phyloP scores from a whole-genome alignment of 2,329 filamentous ascomycete species.

The Claviceps quebecensis region DNA sequence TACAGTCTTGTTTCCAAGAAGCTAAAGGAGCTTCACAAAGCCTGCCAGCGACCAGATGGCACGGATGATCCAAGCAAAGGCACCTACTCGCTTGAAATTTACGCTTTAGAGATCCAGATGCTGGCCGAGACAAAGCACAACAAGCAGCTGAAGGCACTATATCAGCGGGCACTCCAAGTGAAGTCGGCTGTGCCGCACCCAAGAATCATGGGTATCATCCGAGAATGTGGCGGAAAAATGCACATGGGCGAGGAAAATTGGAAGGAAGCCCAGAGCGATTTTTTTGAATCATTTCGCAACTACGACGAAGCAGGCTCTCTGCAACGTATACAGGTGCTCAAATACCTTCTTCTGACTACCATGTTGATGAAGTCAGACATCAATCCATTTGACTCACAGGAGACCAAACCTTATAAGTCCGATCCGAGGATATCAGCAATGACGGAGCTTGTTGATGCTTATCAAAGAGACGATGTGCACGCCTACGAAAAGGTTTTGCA shows the following conservation, averaged over 20 bases:
- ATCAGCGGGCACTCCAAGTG: slow-evolving; percentile 81
- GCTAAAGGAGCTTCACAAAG: slow-evolving; percentile 73
- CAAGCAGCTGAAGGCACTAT: slow-evolving; percentile 86
- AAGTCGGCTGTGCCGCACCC: slow-evolving; percentile 96
- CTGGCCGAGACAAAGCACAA: slow-evolving; percentile 94
- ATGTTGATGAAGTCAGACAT: slow-evolving; percentile 99
- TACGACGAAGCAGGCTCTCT: slow-evolving; percentile 96
- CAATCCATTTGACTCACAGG: slow-evolving; percentile 96
- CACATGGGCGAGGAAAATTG: slow-evolving; percentile 99
- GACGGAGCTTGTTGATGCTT: slow-evolving; percentile 93
- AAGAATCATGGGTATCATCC: slow-evolving; percentile 98
- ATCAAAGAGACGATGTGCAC: slow-evolving; percentile 89
- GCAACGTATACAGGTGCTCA: slow-evolving; percentile 91
- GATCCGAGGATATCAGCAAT: slow-evolving; percentile 92
- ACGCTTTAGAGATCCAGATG: slow-evolving; percentile 97
- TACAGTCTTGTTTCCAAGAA: slow-evolving; percentile 70
- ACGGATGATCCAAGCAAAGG: slow-evolving; percentile 87
- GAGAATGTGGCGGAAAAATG: slow-evolving; percentile 98
- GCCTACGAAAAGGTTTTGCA: slow-evolving; percentile 78
- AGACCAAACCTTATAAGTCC: slow-evolving; percentile 95
- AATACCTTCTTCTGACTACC: slow-evolving; percentile 89
- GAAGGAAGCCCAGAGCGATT: slow-evolving; percentile 93
- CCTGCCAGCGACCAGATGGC: slow-evolving; percentile 78
- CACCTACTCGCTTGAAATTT: slow-evolving; percentile 90
- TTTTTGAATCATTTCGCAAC: slow-evolving; percentile 97